Evolutionary conservation across 176 grass and related monocot species (phyloP), one percentile per base, ranked within the genome.

Genomic region (Ampelocalamus luodianensis): DNA sequence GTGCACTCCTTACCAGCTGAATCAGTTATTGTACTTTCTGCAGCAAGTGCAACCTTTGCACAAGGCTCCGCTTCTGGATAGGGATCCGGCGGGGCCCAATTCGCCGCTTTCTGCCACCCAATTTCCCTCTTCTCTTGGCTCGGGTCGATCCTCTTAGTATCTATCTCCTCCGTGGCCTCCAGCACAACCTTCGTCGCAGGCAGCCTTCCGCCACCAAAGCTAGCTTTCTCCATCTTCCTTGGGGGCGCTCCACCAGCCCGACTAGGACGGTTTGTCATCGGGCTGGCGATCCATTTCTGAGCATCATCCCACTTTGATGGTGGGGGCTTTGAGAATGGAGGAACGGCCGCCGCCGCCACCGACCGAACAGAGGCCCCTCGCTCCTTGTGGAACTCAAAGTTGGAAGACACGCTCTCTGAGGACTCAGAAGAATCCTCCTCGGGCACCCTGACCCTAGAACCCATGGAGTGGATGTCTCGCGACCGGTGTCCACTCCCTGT

Each of bases 281-380:
- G 93, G 86, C 97, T 99, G 29, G 92, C 97, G 7, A 99, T 99
- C 97, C 97, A 99, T 78, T 99, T 99, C 73, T 99, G 97, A 0
- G 97, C 97, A 84, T 99, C 84, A 8, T 95, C 97, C 97, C 97
- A 99, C 86, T 99, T 99, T 4, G 97, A 99, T 14, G 97, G 92
- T 15, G 92, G 89, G 14, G 71, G 90, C 81, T 94, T 96, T 61
- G 93, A 96, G 83, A 94, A 99, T 0, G 90, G 88, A 17, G 91
- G 90, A 44, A 96, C 86, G 0, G 81, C 63, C 39, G 84, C 66
- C 0, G 91, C 24, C 1, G 85, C 74, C 6, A 23, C 74, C 0
- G 88, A 83, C 16, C 87, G 84, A 17, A 85, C 81, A 0, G 76
- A 29, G 24, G 44, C 65, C 6, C 83, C 84, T 12, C 83, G 85